Evolutionary conservation across 1,284 basidiomycete species (phyloP), one percentile per base, ranked within the genome.

Genomic region (Hymenochaete sp.): DNA sequence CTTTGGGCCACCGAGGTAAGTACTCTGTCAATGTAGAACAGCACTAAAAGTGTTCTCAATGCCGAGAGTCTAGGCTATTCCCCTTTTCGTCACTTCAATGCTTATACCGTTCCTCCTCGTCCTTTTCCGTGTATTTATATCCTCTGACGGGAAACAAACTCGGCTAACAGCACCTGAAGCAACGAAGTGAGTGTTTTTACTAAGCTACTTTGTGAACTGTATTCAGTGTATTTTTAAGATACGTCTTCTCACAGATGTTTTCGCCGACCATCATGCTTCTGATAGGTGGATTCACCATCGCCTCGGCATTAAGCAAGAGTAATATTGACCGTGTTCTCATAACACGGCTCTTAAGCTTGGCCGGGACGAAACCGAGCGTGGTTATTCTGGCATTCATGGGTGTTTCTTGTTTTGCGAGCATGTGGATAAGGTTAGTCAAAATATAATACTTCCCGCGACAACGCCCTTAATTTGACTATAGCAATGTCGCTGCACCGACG

Each of bases 271-370:
- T 98, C 67, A 90, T 96, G 88, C 83, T 96, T 22, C 79, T 96
- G 42, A 90, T 93, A 48, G 89, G 91, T 25, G 96, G 96, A n/a
- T 97, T 98, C 68, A 98, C 96, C 1, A 93, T 99, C 53, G 93
- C 96, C 0, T 93, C 95, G 2, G 96, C 93, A 0, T 68, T 98
- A 27, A 92, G 87, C 66, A 98, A 98, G 67, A 96, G 93, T n/a
- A 88, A 87, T 45, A 93, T 98, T 54, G 96, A 98, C 67, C 85
- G 93, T 45, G 77, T 95, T 48, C 67, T 98, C 27, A 95, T 98
- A 38, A 93, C 91, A n/a, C 79, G 89, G 31, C 80, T 98, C 27
- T 75, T 98, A 38, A 85, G 82, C 55, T 68, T 96, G 38, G 96
- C 96, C 2, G 95, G 96, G 1, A 86, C 89, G 6, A 75, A 75